phyloP scores from a whole-genome alignment of 2,329 filamentous ascomycete genomes.

The Trichophyton rubrum region DNA sequence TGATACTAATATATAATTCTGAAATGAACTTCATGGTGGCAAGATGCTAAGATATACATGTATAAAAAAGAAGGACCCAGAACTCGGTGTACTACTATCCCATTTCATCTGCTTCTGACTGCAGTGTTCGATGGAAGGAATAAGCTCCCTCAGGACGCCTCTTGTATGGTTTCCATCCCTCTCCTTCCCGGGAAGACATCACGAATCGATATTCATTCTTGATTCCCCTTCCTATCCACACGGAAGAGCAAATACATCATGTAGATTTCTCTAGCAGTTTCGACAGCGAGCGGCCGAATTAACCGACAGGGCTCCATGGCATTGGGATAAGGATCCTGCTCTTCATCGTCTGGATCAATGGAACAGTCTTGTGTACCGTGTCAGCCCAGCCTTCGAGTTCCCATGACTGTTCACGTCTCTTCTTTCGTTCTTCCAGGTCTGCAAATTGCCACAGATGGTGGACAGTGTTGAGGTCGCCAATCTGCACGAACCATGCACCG shows the following conservation, averaged over 20 bases:
- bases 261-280: neutral
- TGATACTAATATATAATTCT: neutral
- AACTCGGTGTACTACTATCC: neutral
- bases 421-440: slow-evolving; percentile 84
- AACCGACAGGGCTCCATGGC: slow-evolving; percentile 91
- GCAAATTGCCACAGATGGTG: slow-evolving; percentile 99
- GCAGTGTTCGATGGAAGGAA: neutral
- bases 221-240: neutral
- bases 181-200: neutral
- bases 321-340: slow-evolving; percentile 85
- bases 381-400: slow-evolving; percentile 88
- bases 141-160: neutral
- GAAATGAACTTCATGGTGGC: neutral
- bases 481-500: slow-evolving; percentile 96
- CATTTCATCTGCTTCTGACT: neutral
- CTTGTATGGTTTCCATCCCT: neutral
- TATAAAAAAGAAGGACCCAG: neutral
- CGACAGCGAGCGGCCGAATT: slow-evolving; percentile 17
- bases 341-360: slow-evolving; percentile 93
- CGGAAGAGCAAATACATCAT: neutral
- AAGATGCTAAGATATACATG: neutral
- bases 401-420: slow-evolving; percentile 89
- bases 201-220: neutral
- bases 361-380: slow-evolving; percentile 96
- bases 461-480: slow-evolving; percentile 93